Conservation (phyloP, 1,284 basidiomycete species). For the Tylopilus sp. region DNA sequence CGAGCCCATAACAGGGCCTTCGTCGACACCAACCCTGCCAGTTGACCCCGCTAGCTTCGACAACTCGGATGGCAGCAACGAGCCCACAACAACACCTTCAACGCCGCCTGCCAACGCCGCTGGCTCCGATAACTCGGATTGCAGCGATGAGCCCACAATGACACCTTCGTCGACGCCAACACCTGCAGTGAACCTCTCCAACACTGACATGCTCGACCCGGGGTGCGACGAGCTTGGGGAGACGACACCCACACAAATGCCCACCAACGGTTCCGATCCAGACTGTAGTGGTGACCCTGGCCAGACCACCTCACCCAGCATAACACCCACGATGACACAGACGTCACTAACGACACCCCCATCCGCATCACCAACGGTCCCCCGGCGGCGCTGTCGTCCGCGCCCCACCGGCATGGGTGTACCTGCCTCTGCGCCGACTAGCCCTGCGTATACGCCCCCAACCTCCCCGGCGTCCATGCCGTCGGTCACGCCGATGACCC, state of each 20-base stretch:
- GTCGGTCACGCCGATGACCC: background rate
- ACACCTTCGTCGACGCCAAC: background rate
- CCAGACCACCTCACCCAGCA: background rate
- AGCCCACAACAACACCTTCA: background rate
- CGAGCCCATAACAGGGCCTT: background rate
- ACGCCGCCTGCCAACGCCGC: background rate
- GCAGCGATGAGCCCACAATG: background rate
- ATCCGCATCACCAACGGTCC: background rate
- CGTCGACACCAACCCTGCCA: background rate
- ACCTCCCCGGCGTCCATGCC: background rate
- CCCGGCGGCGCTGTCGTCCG: background rate
- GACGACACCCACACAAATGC: background rate
- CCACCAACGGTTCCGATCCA: background rate
- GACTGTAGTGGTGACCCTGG: background rate
- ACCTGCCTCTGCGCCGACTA: background rate
- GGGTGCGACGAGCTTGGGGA: background rate
- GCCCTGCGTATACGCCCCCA: background rate
- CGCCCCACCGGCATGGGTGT: background rate
- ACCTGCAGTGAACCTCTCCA: background rate
- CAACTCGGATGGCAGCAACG: background rate
- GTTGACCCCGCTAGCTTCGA: background rate
- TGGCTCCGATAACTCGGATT: background rate
- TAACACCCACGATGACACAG: background rate
- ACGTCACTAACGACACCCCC: background rate
- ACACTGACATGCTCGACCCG: background rate